Conservation (phyloP, 371 early-diverging fungal genomes). For the Lichtheimia ornata region DNA sequence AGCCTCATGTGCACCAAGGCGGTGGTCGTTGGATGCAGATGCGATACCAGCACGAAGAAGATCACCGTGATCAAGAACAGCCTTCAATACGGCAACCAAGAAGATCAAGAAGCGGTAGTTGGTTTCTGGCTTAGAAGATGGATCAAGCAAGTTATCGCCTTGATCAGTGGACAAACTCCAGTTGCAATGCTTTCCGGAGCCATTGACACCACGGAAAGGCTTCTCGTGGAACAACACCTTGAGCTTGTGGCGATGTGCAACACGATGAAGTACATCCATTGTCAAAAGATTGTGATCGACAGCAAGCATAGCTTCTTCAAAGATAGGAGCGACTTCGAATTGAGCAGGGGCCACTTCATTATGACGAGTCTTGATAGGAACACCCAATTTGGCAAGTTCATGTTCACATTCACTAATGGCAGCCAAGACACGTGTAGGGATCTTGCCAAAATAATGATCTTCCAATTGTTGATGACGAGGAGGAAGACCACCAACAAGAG, state of each 20-base stretch:
- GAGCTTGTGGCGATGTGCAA: slow-evolving; percentile 95
- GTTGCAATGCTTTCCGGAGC: slow-evolving; percentile 99
- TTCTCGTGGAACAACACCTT: slow-evolving; percentile 98
- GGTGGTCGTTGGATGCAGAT: slow-evolving; percentile 94
- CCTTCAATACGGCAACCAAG: slow-evolving; percentile 88
- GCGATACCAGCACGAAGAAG: slow-evolving; percentile 86
- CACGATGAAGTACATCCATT: slow-evolving; percentile 96
- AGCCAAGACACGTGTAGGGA: slow-evolving; percentile 91
- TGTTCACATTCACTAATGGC: slow-evolving; percentile 92
- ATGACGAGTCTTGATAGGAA: slow-evolving; percentile 98
- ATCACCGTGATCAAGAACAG: slow-evolving; percentile 78
- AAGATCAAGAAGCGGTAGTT: slow-evolving; percentile 96
- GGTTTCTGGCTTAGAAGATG: slow-evolving; percentile 89
- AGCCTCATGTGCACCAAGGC: slow-evolving; percentile 97
- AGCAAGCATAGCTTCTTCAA: slow-evolving; percentile 93
- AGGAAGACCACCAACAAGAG: slow-evolving; percentile 90
- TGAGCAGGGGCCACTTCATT: slow-evolving; percentile 99
- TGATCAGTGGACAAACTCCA: slow-evolving; percentile 95
- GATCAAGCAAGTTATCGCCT: slow-evolving; percentile 96
- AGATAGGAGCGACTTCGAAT: slow-evolving; percentile 97
- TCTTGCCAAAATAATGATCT: slow-evolving; percentile 98
- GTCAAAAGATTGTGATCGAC: slow-evolving; percentile 99
- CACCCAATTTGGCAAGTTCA: slow-evolving; percentile 92
- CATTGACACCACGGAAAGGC: slow-evolving; percentile 98
- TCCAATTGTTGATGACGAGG: slow-evolving; percentile 98